Evolutionary conservation across 331 rosid species (phyloP).

Genomic region (Acacia pycnantha): DNA sequence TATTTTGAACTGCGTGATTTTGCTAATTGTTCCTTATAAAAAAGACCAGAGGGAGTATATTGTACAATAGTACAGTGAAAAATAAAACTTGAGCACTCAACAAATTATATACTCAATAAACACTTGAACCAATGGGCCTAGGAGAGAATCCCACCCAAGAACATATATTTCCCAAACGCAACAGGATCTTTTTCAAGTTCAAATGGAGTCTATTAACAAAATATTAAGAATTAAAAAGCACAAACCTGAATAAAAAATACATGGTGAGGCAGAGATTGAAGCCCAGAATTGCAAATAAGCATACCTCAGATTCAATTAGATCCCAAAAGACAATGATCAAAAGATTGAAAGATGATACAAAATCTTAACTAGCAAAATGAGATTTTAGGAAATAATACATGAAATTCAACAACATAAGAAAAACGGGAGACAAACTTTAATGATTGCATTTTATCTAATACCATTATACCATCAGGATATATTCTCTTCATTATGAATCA

Average conservation of each 20-base stretch:
- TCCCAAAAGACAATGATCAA: slow-evolving; percentile 37
- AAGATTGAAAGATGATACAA: slow-evolving; percentile 14
- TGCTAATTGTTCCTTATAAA: too few species aligned
- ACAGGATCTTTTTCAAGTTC: slow-evolving; percentile 8
- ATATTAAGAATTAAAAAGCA: slow-evolving; percentile 31
- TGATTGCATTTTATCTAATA: slow-evolving; percentile 16
- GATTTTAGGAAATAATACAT: slow-evolving; percentile 32
- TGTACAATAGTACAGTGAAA: neutral
- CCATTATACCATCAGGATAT: neutral
- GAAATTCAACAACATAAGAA: slow-evolving; percentile 41
- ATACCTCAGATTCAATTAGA: slow-evolving; percentile 47
- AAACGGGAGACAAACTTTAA: slow-evolving; percentile 25
- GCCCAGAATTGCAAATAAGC: slow-evolving; percentile 47
- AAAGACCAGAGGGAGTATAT: neutral
- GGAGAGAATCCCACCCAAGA: neutral
- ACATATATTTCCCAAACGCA: neutral
- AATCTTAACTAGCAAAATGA: slow-evolving; percentile 35
- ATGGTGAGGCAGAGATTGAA: slow-evolving; percentile 43
- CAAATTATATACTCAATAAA: slow-evolving; percentile 20
- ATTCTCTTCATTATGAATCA: slow-evolving; percentile 1
- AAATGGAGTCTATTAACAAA: slow-evolving; percentile 25
- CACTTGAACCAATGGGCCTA: slow-evolving; percentile 14
- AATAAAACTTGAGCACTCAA: slow-evolving; percentile 5
- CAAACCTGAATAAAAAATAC: slow-evolving; percentile 51
- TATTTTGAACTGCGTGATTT: too few species aligned